These are phyloP conservation scores for Rhynchosporium secalis DNA, from an alignment of 2,329 filamentous ascomycete genomes.

Conservation along the genomic window DNA sequence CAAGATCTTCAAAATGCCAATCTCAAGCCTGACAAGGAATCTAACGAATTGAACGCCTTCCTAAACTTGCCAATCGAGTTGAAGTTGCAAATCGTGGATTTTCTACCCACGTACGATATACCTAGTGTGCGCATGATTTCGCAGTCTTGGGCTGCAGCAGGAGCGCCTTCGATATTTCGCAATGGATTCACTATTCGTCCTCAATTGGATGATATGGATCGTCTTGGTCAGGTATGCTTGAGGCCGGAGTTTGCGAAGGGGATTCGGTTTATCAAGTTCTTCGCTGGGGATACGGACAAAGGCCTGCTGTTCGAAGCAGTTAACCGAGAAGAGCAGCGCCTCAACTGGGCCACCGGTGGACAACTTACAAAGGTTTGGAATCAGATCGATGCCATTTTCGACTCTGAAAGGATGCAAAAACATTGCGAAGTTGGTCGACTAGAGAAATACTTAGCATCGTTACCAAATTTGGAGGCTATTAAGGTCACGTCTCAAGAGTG, in stretches of 20 bases:
- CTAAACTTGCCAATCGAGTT: slow-evolving; percentile 15
- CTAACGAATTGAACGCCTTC: slow-evolving; percentile 2
- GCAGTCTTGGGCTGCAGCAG: slow-evolving; percentile 17
- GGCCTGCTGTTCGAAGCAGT: neutral
- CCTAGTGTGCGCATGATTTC: slow-evolving; percentile 18
- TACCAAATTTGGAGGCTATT: slow-evolving; percentile 4
- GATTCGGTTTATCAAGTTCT: slow-evolving; percentile 4
- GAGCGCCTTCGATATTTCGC: slow-evolving; percentile 12
- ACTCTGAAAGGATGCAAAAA: neutral
- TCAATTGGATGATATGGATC: slow-evolving; percentile 15
- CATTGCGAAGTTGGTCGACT: slow-evolving; percentile 6
- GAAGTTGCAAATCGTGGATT: slow-evolving; percentile 18
- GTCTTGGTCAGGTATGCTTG: neutral
- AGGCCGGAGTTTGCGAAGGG: slow-evolving; percentile 14
- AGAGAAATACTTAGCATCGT: neutral
- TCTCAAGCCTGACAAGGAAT: neutral
- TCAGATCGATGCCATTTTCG: neutral
- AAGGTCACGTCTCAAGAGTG: slow-evolving; percentile 5
- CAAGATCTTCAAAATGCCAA: neutral
- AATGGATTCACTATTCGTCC: slow-evolving; percentile 14
- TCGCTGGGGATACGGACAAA: slow-evolving; percentile 14
- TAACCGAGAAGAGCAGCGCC: neutral
- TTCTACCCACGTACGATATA: slow-evolving; percentile 14
- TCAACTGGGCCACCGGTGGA: neutral
- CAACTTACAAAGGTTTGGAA: slow-evolving; percentile 11